A percentile compares a stretch with the other conserved stretches of the same genome.
These are phyloP conservation scores for Aspergillus udagawae DNA, from an alignment of 2,329 filamentous ascomycete genomes.

Conservation along the genomic window DNA sequence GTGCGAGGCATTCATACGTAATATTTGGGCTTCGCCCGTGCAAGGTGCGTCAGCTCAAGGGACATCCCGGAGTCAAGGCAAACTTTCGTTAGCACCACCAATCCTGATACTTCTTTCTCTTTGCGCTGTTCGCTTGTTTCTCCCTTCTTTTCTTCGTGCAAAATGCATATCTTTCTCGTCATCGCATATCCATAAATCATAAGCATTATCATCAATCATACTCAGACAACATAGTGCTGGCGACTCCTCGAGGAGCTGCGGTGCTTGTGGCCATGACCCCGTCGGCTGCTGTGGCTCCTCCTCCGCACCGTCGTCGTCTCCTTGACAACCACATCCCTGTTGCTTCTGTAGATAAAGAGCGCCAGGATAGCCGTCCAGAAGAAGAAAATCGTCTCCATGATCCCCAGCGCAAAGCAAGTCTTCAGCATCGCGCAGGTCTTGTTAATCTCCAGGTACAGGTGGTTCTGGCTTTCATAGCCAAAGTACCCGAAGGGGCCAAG, in stretches of 20 bases:
- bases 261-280: constrained; percentile 29
- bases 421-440: constrained; percentile 92
- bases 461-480: constrained; percentile 43
- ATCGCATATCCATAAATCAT: background rate
- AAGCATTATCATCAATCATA: background rate
- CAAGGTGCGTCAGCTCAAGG: background rate
- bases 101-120: background rate
- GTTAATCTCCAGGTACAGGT: constrained; percentile 54
- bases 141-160: background rate
- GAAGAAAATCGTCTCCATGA: constrained; percentile 83
- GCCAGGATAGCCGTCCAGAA: constrained; percentile 72
- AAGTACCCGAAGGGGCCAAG: constrained; percentile 61
- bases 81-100: background rate
- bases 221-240: constrained; percentile 28
- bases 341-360: constrained; percentile 36
- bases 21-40: background rate
- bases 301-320: constrained; percentile 34
- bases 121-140: background rate
- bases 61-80: background rate
- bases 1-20: background rate
- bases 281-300: constrained; percentile 33
- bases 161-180: background rate
- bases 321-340: constrained; percentile 32
- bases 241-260: constrained; percentile 28
- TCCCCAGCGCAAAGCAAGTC: constrained; percentile 80